These are phyloP conservation scores for Talaromyces sp. DNA, from an alignment of 2,329 filamentous ascomycete genomes.

Conservation along the genomic window DNA sequence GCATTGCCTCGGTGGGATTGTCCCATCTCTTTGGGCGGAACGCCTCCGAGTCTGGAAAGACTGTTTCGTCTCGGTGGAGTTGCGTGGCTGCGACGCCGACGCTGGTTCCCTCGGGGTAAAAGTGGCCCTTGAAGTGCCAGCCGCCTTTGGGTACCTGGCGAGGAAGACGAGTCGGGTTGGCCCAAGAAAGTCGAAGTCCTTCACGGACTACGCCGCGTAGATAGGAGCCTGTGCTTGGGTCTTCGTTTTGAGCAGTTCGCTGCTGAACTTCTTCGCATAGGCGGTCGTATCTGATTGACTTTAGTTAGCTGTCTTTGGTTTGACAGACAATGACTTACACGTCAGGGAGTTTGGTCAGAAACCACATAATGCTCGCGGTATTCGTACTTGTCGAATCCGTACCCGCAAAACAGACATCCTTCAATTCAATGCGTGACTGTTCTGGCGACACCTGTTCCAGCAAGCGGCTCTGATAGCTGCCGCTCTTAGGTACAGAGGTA, in stretches of 20 bases:
- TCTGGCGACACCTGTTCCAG: conserved; percentile 40
- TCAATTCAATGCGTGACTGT: conserved; percentile 51
- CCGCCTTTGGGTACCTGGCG: conserved; percentile 45
- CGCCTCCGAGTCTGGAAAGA: conserved; percentile 42
- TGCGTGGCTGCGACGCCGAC: conserved; percentile 47
- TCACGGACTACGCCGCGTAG: conserved; percentile 51
- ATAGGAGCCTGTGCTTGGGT: conserved; percentile 37
- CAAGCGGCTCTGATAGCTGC: conserved; percentile 49
- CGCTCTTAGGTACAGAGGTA: conserved; percentile 30
- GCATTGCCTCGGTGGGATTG: conserved; percentile 37
- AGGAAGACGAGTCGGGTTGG: conserved; percentile 51
- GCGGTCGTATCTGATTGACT: conserved; percentile 28
- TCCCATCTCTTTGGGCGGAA: conserved; percentile 52
- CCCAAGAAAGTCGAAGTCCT: conserved; percentile 49
- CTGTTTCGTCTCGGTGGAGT: conserved; percentile 45
- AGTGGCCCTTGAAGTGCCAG: conserved; percentile 34
- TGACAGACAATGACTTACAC: conserved; percentile 4
- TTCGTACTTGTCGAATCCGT: conserved; percentile 54
- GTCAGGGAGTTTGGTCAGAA: conserved; percentile 43
- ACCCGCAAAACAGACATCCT: conserved; percentile 55
- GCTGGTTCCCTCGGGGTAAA: conserved; percentile 44
- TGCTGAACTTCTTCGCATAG: conserved; percentile 36
- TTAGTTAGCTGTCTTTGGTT: neutral
- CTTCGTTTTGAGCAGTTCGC: conserved; percentile 23
- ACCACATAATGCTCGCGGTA: conserved; percentile 47